Evolutionary conservation across 2,329 filamentous ascomycete species (phyloP), one percentile per base, ranked within the genome.

Genomic region (Aspergillus sp.): DNA sequence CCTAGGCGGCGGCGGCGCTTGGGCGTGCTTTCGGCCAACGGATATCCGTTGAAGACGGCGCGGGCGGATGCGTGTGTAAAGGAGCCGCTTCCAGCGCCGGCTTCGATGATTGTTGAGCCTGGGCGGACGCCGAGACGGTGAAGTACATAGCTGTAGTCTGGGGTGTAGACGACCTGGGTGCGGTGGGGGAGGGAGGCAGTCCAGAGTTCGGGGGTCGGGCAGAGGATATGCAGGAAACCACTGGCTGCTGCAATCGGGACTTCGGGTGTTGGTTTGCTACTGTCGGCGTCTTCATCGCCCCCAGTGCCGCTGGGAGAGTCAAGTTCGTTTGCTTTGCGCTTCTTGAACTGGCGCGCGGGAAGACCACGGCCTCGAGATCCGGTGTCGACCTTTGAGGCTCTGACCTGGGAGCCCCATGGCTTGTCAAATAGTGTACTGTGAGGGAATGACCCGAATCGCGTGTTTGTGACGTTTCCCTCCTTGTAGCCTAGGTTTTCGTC

Each of bases 381-480:
- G 0, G 93, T 97, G 69, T 97, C 91, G 56, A 97, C 92, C 33
- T 88, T 86, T 2, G 92, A 96, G 7, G 95, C 95, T 47, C 91
- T 84, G 21, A 98, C 87, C 72, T 98, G 95, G 6, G 90, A 91
- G 27, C 95, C 95, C 93, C 93, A 98, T 43, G 90, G 89, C 54
- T 92, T 81, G 5, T 86, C 82, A 55, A 96, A 83, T 46, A 93
- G 77, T 0, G 90, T 93, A 11, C 84, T 89, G 71, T 93, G 90
- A 0, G 90, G 90, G 60, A 92, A 93, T 0, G 93, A 96, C 49
- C 95, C 95, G 69, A 96, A 99, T 45, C 93, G 87, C 1, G 93
- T 99, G 77, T 96, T 98, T 54, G 93, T 86, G 2, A 91, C 89
- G 47, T 87, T 87, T 37, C 90, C 90, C 70, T 92, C 89, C 31